phyloP scores from a whole-genome alignment of 192 early-diverging fungal species.

The Backusella macrospora region DNA sequence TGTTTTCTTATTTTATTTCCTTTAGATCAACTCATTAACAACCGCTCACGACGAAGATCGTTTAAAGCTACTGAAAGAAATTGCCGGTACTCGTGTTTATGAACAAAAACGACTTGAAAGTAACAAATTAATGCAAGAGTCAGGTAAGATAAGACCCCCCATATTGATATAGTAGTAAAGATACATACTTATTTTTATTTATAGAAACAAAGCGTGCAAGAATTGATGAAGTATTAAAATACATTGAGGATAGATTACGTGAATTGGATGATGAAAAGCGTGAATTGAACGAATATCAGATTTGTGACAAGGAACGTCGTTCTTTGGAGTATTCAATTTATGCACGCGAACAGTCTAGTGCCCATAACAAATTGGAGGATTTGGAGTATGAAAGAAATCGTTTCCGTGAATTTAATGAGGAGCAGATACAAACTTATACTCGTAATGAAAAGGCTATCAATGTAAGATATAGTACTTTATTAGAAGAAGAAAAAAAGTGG shows the following conservation, averaged over 20 bases:
- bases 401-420: conserved; percentile 38
- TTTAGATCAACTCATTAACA: conserved; percentile 86
- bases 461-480: conserved; percentile 24
- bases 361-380: conserved; percentile 77
- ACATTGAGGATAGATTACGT: conserved; percentile 85
- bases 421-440: conserved; percentile 23
- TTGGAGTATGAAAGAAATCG: conserved; percentile 51
- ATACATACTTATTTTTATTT: conserved; percentile 13
- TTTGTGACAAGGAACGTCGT: conserved; percentile 81
- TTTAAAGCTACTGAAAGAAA: conserved; percentile 90
- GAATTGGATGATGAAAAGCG: conserved; percentile 95
- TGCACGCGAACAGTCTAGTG: conserved; percentile 83
- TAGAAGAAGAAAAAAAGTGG: not conserved
- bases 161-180: too few species aligned
- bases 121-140: conserved; percentile 92
- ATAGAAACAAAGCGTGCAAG: conserved; percentile 79
- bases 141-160: too few species aligned
- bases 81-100: conserved; percentile 97
- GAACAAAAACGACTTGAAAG: conserved; percentile 89
- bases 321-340: conserved; percentile 94
- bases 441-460: conserved; percentile 27
- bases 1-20: not conserved
- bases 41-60: conserved; percentile 93
- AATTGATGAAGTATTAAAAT: conserved; percentile 85
- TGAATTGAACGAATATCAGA: conserved; percentile 88